Evolutionary conservation across 139 green algal genomes (phyloP).

Genomic region (Deuterostichococcus epilithicus): DNA sequence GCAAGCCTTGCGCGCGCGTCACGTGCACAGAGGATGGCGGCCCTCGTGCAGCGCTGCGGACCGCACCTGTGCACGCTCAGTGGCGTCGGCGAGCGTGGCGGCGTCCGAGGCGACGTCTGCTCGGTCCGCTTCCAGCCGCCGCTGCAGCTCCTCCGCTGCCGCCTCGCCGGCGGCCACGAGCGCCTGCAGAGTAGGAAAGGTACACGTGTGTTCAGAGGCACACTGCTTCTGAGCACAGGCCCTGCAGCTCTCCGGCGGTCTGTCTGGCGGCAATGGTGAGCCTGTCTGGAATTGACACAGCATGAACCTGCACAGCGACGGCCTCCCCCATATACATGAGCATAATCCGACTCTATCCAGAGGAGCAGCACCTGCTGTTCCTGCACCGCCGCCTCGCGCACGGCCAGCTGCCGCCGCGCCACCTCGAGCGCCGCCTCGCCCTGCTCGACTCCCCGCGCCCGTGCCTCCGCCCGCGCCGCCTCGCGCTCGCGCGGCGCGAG

Average conservation of each 20-base stretch:
- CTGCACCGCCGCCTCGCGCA: slow-evolving; percentile 26
- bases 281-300: too few species aligned
- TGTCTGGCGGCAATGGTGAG: too few species aligned
- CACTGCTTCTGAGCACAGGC: too few species aligned
- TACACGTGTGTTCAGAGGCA: too few species aligned
- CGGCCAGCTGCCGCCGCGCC: slow-evolving; percentile 19
- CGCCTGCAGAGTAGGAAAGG: not conserved
- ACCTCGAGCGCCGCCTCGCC: slow-evolving; percentile 18
- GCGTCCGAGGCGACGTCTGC: not conserved
- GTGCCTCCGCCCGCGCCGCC: slow-evolving; percentile 8
- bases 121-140: not conserved
- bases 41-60: too few species aligned
- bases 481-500: not conserved
- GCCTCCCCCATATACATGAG: too few species aligned
- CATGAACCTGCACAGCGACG: not conserved
- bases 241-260: too few species aligned
- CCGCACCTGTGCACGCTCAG: not conserved
- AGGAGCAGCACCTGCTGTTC: not conserved
- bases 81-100: not conserved
- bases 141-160: not conserved
- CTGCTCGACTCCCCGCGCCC: slow-evolving; percentile 15
- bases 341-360: too few species aligned
- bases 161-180: not conserved
- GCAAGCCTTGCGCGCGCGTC: too few species aligned
- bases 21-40: too few species aligned